Evolutionary conservation across 2,329 filamentous ascomycete species (phyloP).

Genomic region (Alternaria gaisen): DNA sequence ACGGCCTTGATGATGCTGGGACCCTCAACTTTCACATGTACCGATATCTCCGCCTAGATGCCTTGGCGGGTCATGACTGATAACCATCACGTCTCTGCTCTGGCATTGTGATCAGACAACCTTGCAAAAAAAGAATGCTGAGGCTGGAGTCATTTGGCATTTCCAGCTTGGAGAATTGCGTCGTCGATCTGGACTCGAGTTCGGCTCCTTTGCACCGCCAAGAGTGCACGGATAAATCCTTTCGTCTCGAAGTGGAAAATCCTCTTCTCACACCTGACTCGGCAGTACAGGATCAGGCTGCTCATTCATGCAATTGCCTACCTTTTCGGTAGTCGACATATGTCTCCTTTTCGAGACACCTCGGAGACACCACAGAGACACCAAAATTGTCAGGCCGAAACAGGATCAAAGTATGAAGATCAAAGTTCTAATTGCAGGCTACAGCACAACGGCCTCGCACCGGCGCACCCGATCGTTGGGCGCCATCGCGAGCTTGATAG

Average conservation of each 20-base stretch:
- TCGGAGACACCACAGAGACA: not conserved
- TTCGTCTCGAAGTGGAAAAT: constrained; percentile 14
- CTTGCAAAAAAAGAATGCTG: constrained; percentile 1
- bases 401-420: constrained; percentile 1
- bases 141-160: constrained; percentile 3
- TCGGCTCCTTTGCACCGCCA: constrained; percentile 29
- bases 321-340: not conserved
- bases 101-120: constrained; percentile 4
- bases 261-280: constrained; percentile 10
- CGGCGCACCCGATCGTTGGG: constrained; percentile 30
- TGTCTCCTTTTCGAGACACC: constrained; percentile 6
- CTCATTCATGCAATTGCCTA: constrained; percentile 18
- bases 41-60: not conserved
- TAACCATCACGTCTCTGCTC: not conserved
- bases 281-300: constrained; percentile 9
- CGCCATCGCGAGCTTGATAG: constrained; percentile 25
- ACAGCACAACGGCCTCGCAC: constrained; percentile 30
- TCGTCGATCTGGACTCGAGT: constrained; percentile 29
- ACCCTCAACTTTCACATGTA: not conserved
- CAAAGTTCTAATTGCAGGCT: constrained; percentile 23
- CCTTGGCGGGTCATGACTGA: not conserved
- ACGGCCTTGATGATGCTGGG: not conserved
- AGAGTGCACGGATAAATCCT: constrained; percentile 22
- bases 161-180: constrained; percentile 16
- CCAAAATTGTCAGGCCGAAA: not conserved